phyloP scores from a whole-genome alignment of 2,329 filamentous ascomycete species.

The Aspergillus alliaceus region DNA sequence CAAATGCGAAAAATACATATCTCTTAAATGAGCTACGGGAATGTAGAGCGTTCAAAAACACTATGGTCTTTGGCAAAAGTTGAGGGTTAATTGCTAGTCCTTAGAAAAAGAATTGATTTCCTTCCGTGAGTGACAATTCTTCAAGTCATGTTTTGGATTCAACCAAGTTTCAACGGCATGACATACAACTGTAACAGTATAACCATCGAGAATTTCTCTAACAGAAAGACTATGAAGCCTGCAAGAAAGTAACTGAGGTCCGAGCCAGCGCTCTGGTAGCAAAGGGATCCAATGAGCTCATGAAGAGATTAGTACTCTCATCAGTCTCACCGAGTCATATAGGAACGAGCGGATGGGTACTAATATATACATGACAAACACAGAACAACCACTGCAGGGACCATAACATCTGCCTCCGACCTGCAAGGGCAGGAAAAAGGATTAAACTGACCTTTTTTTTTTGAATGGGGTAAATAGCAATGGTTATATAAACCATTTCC shows the following conservation, averaged over 20 bases:
- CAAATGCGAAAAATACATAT: neutral
- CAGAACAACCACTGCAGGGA: neutral
- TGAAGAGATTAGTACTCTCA: neutral
- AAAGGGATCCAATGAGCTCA: neutral
- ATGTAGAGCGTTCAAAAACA: neutral
- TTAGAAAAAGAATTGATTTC: no score
- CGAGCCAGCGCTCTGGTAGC: neutral
- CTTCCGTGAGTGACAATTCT: no score
- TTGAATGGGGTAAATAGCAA: no score
- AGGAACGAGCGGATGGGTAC: neutral
- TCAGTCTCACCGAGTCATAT: neutral
- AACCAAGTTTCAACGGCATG: no score
- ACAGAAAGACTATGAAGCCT: neutral
- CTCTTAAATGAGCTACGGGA: neutral
- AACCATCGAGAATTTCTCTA: no score
- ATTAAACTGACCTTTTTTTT: neutral
- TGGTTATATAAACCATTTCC: neutral
- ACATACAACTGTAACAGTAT: no score
- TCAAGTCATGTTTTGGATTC: no score
- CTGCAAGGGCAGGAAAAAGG: neutral
- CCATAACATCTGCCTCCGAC: neutral
- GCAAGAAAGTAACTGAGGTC: neutral
- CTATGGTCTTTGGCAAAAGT: neutral
- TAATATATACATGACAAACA: conserved; percentile 3
- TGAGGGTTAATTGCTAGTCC: no score